Conservation (phyloP, 2,329 filamentous ascomycete genomes). For the Phaeoacremonium minimum region DNA sequence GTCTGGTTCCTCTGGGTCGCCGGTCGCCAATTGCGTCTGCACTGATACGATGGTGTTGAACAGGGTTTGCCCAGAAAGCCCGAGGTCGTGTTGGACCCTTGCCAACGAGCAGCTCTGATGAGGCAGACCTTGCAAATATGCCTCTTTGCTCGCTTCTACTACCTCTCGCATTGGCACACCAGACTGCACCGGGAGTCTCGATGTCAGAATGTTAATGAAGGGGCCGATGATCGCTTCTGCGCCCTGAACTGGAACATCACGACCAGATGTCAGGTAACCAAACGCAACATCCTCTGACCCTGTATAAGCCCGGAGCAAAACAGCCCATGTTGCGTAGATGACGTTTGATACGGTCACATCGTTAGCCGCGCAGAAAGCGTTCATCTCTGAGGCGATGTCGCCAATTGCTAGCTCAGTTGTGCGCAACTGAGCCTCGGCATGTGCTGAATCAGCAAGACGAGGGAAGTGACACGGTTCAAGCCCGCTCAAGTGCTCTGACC, state of each 20-base stretch:
- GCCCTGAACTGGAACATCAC: background rate
- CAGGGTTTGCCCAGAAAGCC: background rate
- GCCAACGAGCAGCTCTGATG: constrained; percentile 2
- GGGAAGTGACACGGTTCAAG: constrained; percentile 42
- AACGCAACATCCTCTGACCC: background rate
- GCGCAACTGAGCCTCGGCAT: constrained; percentile 10
- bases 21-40: too few relatives aligned
- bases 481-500: constrained; percentile 36
- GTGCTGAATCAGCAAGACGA: constrained; percentile 12
- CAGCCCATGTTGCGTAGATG: background rate
- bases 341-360: constrained; percentile 15
- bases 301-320: background rate
- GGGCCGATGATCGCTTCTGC: constrained; percentile 23
- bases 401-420: constrained; percentile 15
- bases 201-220: constrained; percentile 15
- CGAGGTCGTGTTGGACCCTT: constrained; percentile 2
- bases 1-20: too few relatives aligned
- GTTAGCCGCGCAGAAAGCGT: constrained; percentile 30
- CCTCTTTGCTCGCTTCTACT: constrained; percentile 1
- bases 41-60: constrained; percentile 5
- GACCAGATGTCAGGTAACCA: background rate
- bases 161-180: background rate
- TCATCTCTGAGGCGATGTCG: constrained; percentile 20
- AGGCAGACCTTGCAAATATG: background rate
- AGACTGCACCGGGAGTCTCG: background rate